Conservation (phyloP, 192 early-diverging fungal genomes). For the Paraglomus brasilianum region DNA sequence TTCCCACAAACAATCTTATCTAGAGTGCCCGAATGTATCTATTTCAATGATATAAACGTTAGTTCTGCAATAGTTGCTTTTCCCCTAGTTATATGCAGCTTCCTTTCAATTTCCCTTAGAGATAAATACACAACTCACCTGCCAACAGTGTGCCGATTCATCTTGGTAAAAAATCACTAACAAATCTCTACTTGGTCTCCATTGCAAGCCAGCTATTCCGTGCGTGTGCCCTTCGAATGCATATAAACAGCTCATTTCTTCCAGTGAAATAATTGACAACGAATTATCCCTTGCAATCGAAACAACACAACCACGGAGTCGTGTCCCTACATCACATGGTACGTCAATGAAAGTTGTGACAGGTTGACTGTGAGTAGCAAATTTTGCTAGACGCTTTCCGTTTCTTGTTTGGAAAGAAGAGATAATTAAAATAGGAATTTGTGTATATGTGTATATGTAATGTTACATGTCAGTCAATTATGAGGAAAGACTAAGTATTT, state of each 20-base stretch:
- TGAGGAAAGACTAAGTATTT: neutral
- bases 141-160: conserved; percentile 71
- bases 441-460: neutral
- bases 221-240: conserved; percentile 62
- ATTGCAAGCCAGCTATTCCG: conserved; percentile 58
- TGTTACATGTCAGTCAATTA: neutral
- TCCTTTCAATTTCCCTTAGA: too few relatives aligned
- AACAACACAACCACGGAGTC: conserved; percentile 51
- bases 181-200: conserved; percentile 65
- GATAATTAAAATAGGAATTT: neutral
- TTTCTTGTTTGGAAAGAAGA: conserved; percentile 35
- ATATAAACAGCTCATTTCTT: conserved; percentile 67
- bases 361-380: conserved; percentile 52
- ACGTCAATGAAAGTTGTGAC: conserved; percentile 53
- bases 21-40: conserved; percentile 76
- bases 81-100: too few relatives aligned
- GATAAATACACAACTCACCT: conserved; percentile 46
- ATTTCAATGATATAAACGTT: neutral
- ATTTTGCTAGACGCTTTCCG: conserved; percentile 56
- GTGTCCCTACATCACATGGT: conserved; percentile 46
- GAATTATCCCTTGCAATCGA: conserved; percentile 71
- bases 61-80: neutral
- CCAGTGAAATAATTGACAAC: conserved; percentile 68
- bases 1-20: conserved; percentile 62
- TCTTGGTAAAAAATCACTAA: conserved; percentile 63